These are phyloP conservation scores for Leccinellum luteum DNA, from an alignment of 768 basidiomycete genomes.

Conservation along the genomic window DNA sequence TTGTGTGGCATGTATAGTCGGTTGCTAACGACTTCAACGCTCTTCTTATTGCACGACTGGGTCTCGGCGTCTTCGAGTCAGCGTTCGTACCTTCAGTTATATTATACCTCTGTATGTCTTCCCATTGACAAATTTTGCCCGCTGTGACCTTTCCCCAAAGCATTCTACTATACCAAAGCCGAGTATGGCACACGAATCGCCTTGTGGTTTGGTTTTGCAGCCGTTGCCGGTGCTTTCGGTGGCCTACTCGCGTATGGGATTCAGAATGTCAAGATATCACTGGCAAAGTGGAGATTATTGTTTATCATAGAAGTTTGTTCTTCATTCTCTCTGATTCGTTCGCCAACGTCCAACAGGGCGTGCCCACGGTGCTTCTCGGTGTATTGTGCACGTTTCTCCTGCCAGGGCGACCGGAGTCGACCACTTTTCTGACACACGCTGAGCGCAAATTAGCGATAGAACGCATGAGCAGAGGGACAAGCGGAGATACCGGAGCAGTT, in stretches of 20 bases:
- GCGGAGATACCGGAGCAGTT: constrained; percentile 41
- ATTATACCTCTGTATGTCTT: constrained; percentile 28
- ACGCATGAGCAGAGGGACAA: constrained; percentile 40
- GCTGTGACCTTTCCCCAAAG: constrained; percentile 21
- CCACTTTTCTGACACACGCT: constrained; percentile 29
- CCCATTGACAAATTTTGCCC: constrained; percentile 15
- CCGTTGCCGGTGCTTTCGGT: constrained; percentile 55
- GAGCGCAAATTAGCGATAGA: constrained; percentile 33
- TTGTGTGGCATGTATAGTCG: constrained; percentile 15
- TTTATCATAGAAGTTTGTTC: constrained; percentile 26
- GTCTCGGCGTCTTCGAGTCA: constrained; percentile 36
- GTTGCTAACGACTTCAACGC: constrained; percentile 22
- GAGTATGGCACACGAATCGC: constrained; percentile 47
- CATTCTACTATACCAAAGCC: constrained; percentile 48
- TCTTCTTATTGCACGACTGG: constrained; percentile 30
- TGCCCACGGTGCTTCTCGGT: constrained; percentile 43
- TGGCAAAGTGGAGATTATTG: constrained; percentile 42
- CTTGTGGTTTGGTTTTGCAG: constrained; percentile 53
- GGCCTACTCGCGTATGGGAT: constrained; percentile 55
- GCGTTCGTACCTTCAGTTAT: constrained; percentile 32
- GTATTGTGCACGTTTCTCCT: constrained; percentile 26
- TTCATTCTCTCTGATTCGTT: background rate
- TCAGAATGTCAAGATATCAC: constrained; percentile 36
- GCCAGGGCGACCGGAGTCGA: constrained; percentile 33
- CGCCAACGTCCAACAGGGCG: constrained; percentile 41